Conservation (phyloP, 768 basidiomycete species). For the Lyophyllum decastes region DNA sequence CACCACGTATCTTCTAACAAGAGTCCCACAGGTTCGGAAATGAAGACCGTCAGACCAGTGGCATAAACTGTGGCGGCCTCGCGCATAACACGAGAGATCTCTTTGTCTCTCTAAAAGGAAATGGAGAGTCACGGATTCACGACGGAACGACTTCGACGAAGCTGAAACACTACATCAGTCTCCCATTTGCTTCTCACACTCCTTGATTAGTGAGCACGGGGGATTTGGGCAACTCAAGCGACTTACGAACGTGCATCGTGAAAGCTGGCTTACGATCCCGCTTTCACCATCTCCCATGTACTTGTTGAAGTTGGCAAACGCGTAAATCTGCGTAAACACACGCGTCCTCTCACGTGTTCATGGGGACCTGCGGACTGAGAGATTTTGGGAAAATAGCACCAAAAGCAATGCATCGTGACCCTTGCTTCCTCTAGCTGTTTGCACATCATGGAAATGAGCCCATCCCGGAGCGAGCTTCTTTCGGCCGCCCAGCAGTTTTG, state of each 20-base stretch:
- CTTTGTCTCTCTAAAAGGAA: constrained; percentile 8
- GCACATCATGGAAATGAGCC: background rate
- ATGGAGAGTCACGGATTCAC: background rate
- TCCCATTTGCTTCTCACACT: background rate
- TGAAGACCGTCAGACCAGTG: constrained; percentile 14
- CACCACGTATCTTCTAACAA: background rate
- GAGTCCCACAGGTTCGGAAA: constrained; percentile 13
- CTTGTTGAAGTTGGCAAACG: background rate
- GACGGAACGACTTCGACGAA: background rate
- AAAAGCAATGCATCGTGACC: background rate
- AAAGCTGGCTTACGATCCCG: background rate
- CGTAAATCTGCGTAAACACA: background rate
- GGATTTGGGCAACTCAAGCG: background rate
- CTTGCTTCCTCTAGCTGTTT: too few relatives aligned
- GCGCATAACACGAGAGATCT: constrained; percentile 14
- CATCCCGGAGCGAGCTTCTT: constrained; percentile 36
- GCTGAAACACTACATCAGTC: constrained; percentile 8
- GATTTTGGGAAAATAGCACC: background rate
- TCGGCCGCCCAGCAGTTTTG: constrained; percentile 50
- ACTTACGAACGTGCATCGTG: background rate
- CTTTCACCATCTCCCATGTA: background rate
- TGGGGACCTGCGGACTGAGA: background rate
- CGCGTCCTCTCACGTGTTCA: background rate
- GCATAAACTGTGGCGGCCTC: constrained; percentile 11
- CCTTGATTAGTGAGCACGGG: background rate